Evolutionary conservation across 2,329 filamentous ascomycete species (phyloP), one percentile per base, ranked within the genome.

Genomic region (Nothophaeocryptopus gaeumannii): DNA sequence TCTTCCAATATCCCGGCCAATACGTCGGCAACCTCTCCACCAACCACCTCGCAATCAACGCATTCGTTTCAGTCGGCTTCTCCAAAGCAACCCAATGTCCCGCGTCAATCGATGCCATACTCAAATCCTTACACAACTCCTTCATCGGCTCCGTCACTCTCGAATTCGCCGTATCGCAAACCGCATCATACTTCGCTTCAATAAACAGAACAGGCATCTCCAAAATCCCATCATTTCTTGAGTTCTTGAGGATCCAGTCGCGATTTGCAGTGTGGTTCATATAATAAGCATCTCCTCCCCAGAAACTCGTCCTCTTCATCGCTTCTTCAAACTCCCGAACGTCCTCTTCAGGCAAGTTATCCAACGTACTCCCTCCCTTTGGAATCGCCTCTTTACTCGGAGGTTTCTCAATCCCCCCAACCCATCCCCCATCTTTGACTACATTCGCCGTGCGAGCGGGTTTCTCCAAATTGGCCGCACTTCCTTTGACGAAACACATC

Each of bases 241-340:
- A 45, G 26, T 68, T 64, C 29, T 65, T 63, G n/a, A 69, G 67
- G 2, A 65, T 66, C 55, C 72, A 78, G 31, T 63, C 65, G 1
- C 53, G 56, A 46, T 78, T 78, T 8, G 58, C 62, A 10, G 67
- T 61, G 50, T 74, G 70, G 52, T 78, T 72, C 40, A 72, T 53
- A 50, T 78, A 78, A 48, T 67, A 73, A 0, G 71, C 66, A 29
- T 62, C 65, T 2, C 66, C 60, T 1, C 64, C 60, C 56, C 66
- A 72, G 51, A 69, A 70, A 0, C 73, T 71, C 8, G 69, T 70
- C 54, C 63, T 64, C 53, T 70, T 56, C 58, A 73, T 70, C 16
- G 67, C 68, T 10, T 54, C 54, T 4, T 65, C 55, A 7, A 69
- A 46, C 9, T 58, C 59, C 8, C 53, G 35, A 57, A 63, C 10